Percentiles rank a stretch among this genome's conserved stretches.
Evolutionary conservation across 139 green algal genomes (phyloP).

Genomic region (Volvox africanus): DNA sequence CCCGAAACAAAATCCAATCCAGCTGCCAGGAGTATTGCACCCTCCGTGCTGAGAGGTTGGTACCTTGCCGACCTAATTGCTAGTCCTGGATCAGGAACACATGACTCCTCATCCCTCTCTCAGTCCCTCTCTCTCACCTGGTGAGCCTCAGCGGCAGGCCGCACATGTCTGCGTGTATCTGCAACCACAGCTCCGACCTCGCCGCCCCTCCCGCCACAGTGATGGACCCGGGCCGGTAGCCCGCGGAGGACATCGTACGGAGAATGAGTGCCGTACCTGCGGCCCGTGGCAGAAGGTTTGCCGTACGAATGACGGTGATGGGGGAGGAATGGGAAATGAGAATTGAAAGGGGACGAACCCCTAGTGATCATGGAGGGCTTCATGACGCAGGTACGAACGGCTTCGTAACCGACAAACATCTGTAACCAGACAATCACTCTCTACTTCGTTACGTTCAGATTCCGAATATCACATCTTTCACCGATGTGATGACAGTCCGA

Average conservation of each 20-base stretch:
- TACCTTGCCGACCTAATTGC: too few relatives aligned
- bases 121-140: conserved; percentile 41
- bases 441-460: too few relatives aligned
- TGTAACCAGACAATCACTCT: too few relatives aligned
- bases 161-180: conserved; percentile 86
- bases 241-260: conserved; percentile 75
- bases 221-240: conserved; percentile 67
- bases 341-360: not conserved
- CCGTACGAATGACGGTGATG: not conserved
- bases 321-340: too few relatives aligned
- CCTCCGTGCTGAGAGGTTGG: too few relatives aligned
- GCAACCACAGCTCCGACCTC: conserved; percentile 74
- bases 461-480: too few relatives aligned
- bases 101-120: not conserved
- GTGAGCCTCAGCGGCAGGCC: conserved; percentile 80
- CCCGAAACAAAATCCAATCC: too few relatives aligned
- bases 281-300: too few relatives aligned
- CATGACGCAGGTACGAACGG: not conserved
- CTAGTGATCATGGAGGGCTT: not conserved
- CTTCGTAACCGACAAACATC: not conserved
- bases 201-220: conserved; percentile 50
- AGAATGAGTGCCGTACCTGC: conserved; percentile 77
- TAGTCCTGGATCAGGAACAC: too few relatives aligned
- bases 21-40: too few relatives aligned
- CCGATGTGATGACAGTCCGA: too few relatives aligned